Base-by-base conservation (phyloP, 2,329 filamentous ascomycete species). In the Aspergillus carbonarius region DNA sequence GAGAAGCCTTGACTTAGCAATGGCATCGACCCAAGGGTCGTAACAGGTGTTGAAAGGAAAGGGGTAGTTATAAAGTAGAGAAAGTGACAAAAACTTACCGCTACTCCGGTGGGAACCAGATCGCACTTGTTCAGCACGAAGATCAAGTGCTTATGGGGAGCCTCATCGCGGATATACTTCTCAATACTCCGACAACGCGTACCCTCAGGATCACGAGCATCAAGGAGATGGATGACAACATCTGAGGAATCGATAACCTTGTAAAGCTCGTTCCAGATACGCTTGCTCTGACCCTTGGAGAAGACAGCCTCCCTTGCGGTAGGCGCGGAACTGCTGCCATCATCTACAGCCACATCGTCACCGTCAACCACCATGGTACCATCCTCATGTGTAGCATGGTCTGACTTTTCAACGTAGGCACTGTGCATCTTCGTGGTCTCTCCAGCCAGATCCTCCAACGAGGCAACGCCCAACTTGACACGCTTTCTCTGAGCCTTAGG, bases 211-310 rank as follows among this genome's bases (percentile, higher is more conserved):
- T 96, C 92, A 76, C 92, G 84, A 40, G 93, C 92, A 75, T 97
- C 93, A 1, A 96, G 80, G 13, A 96, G 90, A 70, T 97, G 95
- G n/a, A 99, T 89, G 47, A 99, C 87, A 35, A 99, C 93, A 76
- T 99, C 95, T 9, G 90, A 95, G 3, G 92, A 96, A 77, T 97
- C 93, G 61, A 97, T 95, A 69, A 95, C 92, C 78, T 96, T 96
- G 82, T 95, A 89, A 44, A 98, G 80, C 74, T 99, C 93, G 78
- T 98, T 98, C 93, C 92, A 96, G 67, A 96, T 96, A 65, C 95
- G 85, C 78, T 96, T 96, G 71, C 89, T 93, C 75, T 96, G 93
- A 17, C 95, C 95, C 78, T 98, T 98, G 67, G 85, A 89, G 77
- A 98, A 98, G 60, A 98, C 91, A 39, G 93, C 88, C 72, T 93